Percentiles rank a stretch among this genome's conserved stretches.
phyloP scores from a whole-genome alignment of 2,329 filamentous ascomycete species.

The Pseudohalonectria lignicola region DNA sequence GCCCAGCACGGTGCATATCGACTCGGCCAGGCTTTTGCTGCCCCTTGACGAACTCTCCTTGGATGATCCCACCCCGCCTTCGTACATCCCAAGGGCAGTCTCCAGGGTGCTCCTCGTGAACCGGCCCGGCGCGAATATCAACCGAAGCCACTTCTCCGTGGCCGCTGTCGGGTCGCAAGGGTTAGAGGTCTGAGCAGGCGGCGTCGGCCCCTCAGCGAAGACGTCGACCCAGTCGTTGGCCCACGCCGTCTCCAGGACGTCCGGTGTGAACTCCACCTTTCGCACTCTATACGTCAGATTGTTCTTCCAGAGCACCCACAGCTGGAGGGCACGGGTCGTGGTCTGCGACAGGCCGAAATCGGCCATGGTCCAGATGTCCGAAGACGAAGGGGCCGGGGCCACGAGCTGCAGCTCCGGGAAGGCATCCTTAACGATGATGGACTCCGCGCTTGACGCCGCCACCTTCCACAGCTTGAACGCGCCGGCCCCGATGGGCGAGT shows the following conservation, averaged over 20 bases:
- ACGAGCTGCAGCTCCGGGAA: slow-evolving; percentile 53
- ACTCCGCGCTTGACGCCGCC: slow-evolving; percentile 54
- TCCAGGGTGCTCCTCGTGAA: slow-evolving; percentile 74
- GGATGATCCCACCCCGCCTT: slow-evolving; percentile 43
- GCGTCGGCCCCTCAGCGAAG: slow-evolving; percentile 44
- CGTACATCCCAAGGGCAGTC: slow-evolving; percentile 72
- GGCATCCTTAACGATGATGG: slow-evolving; percentile 57
- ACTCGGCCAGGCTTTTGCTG: slow-evolving; percentile 56
- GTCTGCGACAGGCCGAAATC: slow-evolving; percentile 58
- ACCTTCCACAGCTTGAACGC: slow-evolving; percentile 90
- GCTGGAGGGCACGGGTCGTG: slow-evolving; percentile 26
- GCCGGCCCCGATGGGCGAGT: slow-evolving; percentile 76
- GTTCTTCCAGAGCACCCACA: slow-evolving; percentile 75
- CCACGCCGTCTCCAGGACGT: slow-evolving; percentile 52
- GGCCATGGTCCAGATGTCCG: slow-evolving; percentile 68
- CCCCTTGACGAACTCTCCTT: slow-evolving; percentile 29
- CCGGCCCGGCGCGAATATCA: slow-evolving; percentile 71
- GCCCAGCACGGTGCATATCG: slow-evolving; percentile 62
- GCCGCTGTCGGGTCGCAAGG: slow-evolving; percentile 56
- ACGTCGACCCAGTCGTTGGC: slow-evolving; percentile 59
- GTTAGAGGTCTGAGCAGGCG: slow-evolving; percentile 45
- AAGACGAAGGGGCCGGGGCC: slow-evolving; percentile 59
- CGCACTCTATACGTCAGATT: slow-evolving; percentile 69
- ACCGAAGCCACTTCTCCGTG: slow-evolving; percentile 77
- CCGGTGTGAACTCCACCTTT: slow-evolving; percentile 60